Conservation (phyloP, 106 monocot species). For the Iris macrosiphon region DNA sequence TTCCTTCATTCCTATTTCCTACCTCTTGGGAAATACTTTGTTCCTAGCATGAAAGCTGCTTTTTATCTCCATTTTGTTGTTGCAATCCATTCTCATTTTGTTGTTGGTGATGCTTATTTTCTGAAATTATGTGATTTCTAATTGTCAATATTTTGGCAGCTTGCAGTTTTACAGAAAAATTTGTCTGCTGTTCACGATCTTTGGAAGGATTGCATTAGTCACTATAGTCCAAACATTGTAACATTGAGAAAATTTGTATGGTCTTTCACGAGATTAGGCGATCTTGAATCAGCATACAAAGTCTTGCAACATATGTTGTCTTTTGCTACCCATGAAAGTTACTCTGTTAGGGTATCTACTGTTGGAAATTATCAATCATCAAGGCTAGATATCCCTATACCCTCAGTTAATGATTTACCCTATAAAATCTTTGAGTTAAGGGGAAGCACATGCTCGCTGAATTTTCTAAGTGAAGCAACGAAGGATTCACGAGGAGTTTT, state of each 20-base stretch:
- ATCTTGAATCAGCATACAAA: constrained; percentile 39
- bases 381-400: constrained; percentile 69
- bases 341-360: constrained; percentile 28
- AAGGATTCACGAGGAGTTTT: not conserved
- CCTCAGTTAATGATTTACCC: constrained; percentile 16
- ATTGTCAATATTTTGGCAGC: constrained; percentile 24
- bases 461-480: not conserved
- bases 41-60: not conserved
- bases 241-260: constrained; percentile 47
- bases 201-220: constrained; percentile 54
- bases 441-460: not conserved
- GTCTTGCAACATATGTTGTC: constrained; percentile 45
- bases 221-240: constrained; percentile 56
- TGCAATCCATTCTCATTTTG: not conserved
- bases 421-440: constrained; percentile 10
- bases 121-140: not conserved
- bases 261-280: constrained; percentile 44
- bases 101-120: not conserved
- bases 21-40: too few species aligned
- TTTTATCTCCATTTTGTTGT: not conserved
- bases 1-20: too few species aligned
- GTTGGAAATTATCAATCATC: constrained; percentile 32
- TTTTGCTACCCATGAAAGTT: constrained; percentile 15
- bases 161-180: constrained; percentile 61
- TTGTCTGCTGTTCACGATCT: constrained; percentile 43